A percentile compares a stretch with the other conserved stretches of the same genome.
Conservation (phyloP, 2,329 filamentous ascomycete species). For the Fusarium metavorans region DNA sequence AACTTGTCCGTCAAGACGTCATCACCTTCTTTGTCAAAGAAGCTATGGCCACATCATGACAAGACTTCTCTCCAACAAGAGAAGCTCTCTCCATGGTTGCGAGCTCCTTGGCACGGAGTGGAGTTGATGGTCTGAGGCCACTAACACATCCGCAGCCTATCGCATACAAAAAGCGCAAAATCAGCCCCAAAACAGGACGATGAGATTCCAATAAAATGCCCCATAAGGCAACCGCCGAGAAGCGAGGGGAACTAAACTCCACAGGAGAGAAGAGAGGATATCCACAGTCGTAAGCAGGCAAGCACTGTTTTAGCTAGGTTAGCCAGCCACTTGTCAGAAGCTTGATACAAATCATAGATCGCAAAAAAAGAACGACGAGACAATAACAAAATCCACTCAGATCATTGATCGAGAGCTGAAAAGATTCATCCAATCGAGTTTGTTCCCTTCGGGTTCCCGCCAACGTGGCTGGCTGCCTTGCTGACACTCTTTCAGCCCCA, state of each 20-base stretch:
- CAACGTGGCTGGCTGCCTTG: constrained; percentile 25
- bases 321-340: constrained; percentile 1
- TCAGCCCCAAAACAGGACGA: background rate
- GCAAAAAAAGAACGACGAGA: background rate
- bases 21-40: constrained; percentile 1
- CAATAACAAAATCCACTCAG: background rate
- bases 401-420: background rate
- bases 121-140: background rate
- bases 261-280: background rate
- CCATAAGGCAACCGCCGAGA: background rate
- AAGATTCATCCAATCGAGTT: background rate
- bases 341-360: constrained; percentile 4
- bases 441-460: background rate
- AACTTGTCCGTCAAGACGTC: constrained; percentile 10
- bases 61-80: background rate
- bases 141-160: background rate
- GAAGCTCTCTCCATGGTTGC: background rate
- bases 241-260: background rate
- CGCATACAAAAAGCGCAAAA: background rate
- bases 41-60: constrained; percentile 23
- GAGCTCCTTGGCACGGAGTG: background rate
- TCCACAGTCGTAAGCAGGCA: background rate
- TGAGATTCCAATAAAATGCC: background rate
- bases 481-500: constrained; percentile 12
- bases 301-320: background rate